These are phyloP conservation scores for Ganoderma resinaceum DNA, from an alignment of 1,284 basidiomycete species.

Conservation along the genomic window DNA sequence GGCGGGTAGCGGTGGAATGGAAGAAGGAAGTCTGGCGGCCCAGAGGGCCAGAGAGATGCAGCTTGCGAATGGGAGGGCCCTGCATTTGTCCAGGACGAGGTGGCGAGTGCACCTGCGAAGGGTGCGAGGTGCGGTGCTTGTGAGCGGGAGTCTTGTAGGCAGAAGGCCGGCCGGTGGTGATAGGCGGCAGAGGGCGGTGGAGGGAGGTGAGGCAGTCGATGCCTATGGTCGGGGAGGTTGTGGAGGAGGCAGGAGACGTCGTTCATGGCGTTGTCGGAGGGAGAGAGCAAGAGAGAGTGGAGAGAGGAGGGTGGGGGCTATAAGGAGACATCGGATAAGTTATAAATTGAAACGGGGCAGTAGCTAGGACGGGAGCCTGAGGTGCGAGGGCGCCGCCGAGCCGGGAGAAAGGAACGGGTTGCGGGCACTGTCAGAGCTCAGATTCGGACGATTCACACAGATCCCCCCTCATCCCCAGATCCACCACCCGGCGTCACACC, in stretches of 20 bases:
- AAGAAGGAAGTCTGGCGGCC: slow-evolving; percentile 35
- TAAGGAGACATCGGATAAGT: slow-evolving; percentile 26
- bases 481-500: neutral
- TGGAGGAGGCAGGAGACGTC: slow-evolving; percentile 28
- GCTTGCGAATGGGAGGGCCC: slow-evolving; percentile 19
- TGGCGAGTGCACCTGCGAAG: slow-evolving; percentile 27
- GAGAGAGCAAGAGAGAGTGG: slow-evolving; percentile 12
- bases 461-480: neutral
- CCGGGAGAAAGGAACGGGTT: slow-evolving; percentile 24
- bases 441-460: slow-evolving; percentile 4
- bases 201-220: slow-evolving; percentile 10
- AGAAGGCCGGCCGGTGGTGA: slow-evolving; percentile 17
- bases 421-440: slow-evolving; percentile 4
- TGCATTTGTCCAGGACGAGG: slow-evolving; percentile 30
- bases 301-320: slow-evolving; percentile 16
- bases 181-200: slow-evolving; percentile 12
- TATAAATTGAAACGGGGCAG: slow-evolving; percentile 29
- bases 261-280: slow-evolving; percentile 23
- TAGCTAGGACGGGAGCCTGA: slow-evolving; percentile 28
- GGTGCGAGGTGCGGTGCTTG: slow-evolving; percentile 29
- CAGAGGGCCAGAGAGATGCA: slow-evolving; percentile 26
- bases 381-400: slow-evolving; percentile 30
- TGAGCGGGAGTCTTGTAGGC: slow-evolving; percentile 20
- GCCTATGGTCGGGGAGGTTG: slow-evolving; percentile 23
- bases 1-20: slow-evolving; percentile 31